Percentiles rank a stretch among this genome's conserved stretches.
phyloP scores from a whole-genome alignment of 306 rosid genomes.

The Lathyrus aphaca region DNA sequence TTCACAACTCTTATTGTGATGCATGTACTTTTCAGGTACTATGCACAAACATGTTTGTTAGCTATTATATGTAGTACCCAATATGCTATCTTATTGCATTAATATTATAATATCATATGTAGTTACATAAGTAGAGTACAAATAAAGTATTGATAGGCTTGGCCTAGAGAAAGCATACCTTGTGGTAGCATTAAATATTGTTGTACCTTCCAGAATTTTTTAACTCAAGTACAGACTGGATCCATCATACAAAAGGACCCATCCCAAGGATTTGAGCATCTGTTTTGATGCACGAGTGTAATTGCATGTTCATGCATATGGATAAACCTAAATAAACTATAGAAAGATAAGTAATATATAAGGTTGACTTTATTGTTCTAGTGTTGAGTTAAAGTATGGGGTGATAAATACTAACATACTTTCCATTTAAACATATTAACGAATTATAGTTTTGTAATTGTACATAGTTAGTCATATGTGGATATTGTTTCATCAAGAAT shows the following conservation, averaged over 20 bases:
- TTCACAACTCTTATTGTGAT: neutral
- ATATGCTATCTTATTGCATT: constrained; percentile 12
- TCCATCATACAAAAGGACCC: constrained; percentile 20
- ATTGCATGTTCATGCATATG: neutral
- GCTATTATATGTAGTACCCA: neutral
- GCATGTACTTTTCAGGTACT: neutral
- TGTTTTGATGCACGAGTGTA: constrained; percentile 13
- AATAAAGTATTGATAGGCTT: neutral
- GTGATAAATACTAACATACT: too few species aligned
- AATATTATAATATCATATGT: neutral
- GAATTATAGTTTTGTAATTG: too few species aligned
- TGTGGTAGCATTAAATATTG: constrained; percentile 51
- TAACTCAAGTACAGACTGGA: constrained; percentile 51
- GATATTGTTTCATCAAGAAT: too few species aligned
- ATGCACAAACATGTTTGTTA: neutral
- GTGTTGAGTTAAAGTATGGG: too few species aligned
- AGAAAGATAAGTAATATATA: too few species aligned
- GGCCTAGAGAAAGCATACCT: constrained; percentile 31
- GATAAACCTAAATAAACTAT: neutral
- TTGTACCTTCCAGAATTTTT: constrained; percentile 44
- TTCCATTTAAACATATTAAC: too few species aligned
- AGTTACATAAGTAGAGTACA: neutral
- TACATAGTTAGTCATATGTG: too few species aligned
- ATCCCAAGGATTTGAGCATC: constrained; percentile 37
- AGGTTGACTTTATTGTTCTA: too few species aligned